Percentiles rank a stretch among this genome's conserved stretches.
These are phyloP conservation scores for Rhododendron vialii DNA, from an alignment of 148 eudicot species.

Conservation along the genomic window DNA sequence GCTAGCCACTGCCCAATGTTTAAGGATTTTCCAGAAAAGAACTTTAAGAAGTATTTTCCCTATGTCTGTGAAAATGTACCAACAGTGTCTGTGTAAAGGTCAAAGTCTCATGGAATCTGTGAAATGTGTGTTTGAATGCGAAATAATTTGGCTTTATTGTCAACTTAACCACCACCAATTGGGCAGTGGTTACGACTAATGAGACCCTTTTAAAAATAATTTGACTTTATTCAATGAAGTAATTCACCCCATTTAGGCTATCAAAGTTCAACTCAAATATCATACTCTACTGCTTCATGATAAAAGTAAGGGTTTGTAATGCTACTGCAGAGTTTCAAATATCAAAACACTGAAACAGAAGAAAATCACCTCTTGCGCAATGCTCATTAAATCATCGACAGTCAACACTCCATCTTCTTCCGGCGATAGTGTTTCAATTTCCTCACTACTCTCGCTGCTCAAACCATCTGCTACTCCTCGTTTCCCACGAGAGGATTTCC, in stretches of 20 bases:
- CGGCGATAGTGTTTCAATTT: constrained; percentile 18
- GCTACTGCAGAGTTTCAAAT: not conserved
- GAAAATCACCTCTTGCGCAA: constrained; percentile 64
- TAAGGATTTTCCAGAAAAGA: not conserved
- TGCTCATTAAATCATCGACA: constrained; percentile 64
- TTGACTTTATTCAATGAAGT: not conserved
- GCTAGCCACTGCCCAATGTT: not conserved
- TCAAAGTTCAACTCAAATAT: not conserved
- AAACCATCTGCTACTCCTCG: constrained; percentile 12
- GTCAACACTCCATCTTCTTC: constrained; percentile 59
- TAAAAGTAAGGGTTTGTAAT: not conserved
- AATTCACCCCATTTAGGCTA: not conserved
- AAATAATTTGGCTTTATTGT: not conserved
- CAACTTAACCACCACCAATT: not conserved
- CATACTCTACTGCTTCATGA: not conserved
- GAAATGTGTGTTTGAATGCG: not conserved
- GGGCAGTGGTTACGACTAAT: not conserved
- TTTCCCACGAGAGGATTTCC: constrained; percentile 6
- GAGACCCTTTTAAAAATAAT: not conserved
- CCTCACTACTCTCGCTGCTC: constrained; percentile 17
- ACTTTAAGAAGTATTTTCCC: not conserved
- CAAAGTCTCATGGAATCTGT: not conserved
- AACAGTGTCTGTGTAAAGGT: not conserved
- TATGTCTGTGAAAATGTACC: not conserved
- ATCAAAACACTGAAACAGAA: not conserved